These are phyloP conservation scores for Entomortierella lignicola DNA, from an alignment of 192 early-diverging fungal species.

Conservation along the genomic window DNA sequence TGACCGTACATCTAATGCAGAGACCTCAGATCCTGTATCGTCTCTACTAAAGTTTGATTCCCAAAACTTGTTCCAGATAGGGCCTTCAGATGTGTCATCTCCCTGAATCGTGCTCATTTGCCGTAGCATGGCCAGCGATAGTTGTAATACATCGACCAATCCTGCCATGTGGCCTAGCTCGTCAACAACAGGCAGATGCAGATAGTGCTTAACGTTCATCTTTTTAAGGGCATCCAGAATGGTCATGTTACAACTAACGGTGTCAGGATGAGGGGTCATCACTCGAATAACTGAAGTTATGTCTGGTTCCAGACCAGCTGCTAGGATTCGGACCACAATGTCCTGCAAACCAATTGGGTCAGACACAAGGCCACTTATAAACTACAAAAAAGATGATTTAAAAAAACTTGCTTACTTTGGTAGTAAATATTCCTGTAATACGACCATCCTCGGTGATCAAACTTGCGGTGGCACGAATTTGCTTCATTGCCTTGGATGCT, in stretches of 20 bases:
- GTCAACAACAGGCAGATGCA: conserved; percentile 80
- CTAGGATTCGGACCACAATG: conserved; percentile 82
- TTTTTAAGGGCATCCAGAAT: conserved; percentile 79
- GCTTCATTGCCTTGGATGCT: conserved; percentile 74
- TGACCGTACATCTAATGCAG: conserved; percentile 44
- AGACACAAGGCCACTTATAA: neutral
- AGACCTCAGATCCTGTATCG: conserved; percentile 52
- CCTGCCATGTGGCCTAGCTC: conserved; percentile 71
- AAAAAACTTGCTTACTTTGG: conserved; percentile 24
- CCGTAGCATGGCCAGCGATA: conserved; percentile 78
- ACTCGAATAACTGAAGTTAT: conserved; percentile 93
- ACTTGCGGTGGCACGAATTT: conserved; percentile 72
- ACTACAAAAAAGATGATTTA: neutral
- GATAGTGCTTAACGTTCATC: conserved; percentile 83
- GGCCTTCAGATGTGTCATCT: conserved; percentile 27
- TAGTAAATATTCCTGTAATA: conserved; percentile 80
- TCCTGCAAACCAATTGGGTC: conserved; percentile 47
- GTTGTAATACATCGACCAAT: conserved; percentile 79
- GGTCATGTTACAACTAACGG: conserved; percentile 67
- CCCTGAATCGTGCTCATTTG: conserved; percentile 71
- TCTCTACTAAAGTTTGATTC: conserved; percentile 54
- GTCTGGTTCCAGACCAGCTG: conserved; percentile 81
- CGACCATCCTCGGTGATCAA: conserved; percentile 72
- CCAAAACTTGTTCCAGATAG: conserved; percentile 63
- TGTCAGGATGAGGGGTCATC: conserved; percentile 89